Evolutionary conservation across 1,139 yeast genomes (phyloP), one percentile per base, ranked within the genome.

Genomic region (Suhomyces coccinellae): DNA sequence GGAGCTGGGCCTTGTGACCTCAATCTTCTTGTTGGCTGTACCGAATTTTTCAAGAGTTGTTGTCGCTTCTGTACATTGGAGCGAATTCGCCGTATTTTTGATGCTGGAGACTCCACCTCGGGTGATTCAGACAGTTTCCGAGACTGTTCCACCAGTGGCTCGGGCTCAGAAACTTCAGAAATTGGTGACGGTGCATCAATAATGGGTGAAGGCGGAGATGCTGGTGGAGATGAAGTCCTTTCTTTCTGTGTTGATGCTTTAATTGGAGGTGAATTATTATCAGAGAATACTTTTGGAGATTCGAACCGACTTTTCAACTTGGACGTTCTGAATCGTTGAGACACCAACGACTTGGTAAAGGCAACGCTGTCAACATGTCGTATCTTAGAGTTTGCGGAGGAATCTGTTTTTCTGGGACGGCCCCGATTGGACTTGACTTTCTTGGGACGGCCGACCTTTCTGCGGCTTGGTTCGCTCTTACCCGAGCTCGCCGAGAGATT

Each of bases 331-430:
- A 49, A 29, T 27, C 50, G 35, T 17, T 43, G 37, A 9, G 43
- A 44, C 9, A 50, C 51, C 36, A 50, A 43, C n/a, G 49, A 40
- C 29, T 52, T 52, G 27, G 54, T 49, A 35, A 40, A 52, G 14
- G 48, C 49, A 12, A 47, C 42, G 27, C 53, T 52, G n/a, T 45
- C 47, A 16, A 38, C 41, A n/a, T 32, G 45, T 43, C 41, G 42
- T 43, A 43, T 36, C 15, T 36, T 31, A 16, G 43, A 27, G n/a
- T 29, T 33, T 11, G 46, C 36, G 14, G 47, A 41, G 6, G 39
- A 28, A 29, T 42, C 47, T 16, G 46, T 40, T 16, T 50, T 52
- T 27, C 46, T 49, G 14, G 51, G 54, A 13, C 50, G 38, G 12
- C 52, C 55, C 15, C 44, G 36, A 20, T 45, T 46, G 26, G 47